Evolutionary conservation across 495 filamentous ascomycete genomes (phyloP).

Genomic region (Baudoinia panamericana): DNA sequence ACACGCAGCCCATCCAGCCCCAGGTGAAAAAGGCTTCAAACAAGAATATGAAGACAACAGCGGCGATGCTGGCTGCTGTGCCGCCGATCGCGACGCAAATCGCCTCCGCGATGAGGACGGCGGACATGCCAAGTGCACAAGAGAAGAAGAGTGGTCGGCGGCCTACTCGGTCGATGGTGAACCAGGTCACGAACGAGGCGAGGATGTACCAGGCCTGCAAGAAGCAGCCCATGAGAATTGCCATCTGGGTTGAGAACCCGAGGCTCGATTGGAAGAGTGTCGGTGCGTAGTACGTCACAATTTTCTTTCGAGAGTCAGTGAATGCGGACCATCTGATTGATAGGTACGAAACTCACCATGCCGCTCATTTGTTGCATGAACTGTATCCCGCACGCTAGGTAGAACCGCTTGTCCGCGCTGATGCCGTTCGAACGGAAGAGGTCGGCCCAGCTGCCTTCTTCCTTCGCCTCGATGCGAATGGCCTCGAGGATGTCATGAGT

Average conservation of each 20-base stretch:
- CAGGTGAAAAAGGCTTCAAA: constrained; percentile 32
- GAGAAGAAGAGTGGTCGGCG: constrained; percentile 22
- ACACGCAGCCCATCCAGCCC: constrained; percentile 25
- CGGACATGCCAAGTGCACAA: constrained; percentile 27
- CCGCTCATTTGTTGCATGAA: constrained; percentile 38
- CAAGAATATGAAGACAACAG: constrained; percentile 27
- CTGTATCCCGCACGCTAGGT: constrained; percentile 32
- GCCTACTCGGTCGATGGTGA: constrained; percentile 22
- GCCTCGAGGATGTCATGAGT: constrained; percentile 9
- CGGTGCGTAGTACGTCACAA: constrained; percentile 33
- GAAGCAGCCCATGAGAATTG: constrained; percentile 25
- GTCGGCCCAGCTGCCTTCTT: constrained; percentile 21
- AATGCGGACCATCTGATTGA: not conserved
- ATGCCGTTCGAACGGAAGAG: constrained; percentile 23
- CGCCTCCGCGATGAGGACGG: constrained; percentile 24
- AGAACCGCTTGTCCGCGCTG: constrained; percentile 25
- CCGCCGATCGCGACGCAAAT: constrained; percentile 23
- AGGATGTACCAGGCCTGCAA: constrained; percentile 29
- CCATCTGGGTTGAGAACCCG: constrained; percentile 23
- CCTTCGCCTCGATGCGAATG: constrained; percentile 10
- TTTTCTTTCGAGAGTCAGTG: constrained; percentile 18
- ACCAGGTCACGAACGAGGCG: constrained; percentile 28
- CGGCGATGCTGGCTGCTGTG: constrained; percentile 18
- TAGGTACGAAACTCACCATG: constrained; percentile 14
- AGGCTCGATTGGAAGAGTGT: constrained; percentile 24